Percentiles rank a stretch among this genome's conserved stretches.
Conservation (phyloP, 768 basidiomycete genomes). For the Fomitopsis pulvina region DNA sequence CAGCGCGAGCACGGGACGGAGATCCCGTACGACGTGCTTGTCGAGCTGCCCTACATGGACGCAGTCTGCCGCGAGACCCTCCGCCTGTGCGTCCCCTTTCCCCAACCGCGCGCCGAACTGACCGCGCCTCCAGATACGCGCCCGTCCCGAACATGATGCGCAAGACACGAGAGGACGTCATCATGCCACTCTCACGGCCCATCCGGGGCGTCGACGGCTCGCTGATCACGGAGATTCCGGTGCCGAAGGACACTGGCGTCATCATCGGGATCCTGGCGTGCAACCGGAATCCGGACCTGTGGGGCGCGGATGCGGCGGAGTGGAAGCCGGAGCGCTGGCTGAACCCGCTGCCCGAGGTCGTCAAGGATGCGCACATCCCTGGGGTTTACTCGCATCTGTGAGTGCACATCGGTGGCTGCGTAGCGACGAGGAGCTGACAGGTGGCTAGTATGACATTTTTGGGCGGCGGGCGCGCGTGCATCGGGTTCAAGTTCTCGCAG, state of each 20-base stretch:
- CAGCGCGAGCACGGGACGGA: slow-evolving; percentile 12
- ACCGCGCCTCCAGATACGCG: slow-evolving; percentile 16
- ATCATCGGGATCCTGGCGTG: slow-evolving; percentile 33
- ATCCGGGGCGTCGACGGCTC: slow-evolving; percentile 15
- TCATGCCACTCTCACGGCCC: slow-evolving; percentile 23
- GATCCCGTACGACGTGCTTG: slow-evolving; percentile 20
- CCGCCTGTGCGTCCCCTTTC: slow-evolving; percentile 21
- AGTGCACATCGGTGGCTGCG: too few species aligned
- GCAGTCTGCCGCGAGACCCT: slow-evolving; percentile 21
- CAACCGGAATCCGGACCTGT: slow-evolving; percentile 34
- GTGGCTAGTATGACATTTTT: too few species aligned
- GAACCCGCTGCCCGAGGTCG: slow-evolving; percentile 13
- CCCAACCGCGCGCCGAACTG: slow-evolving; percentile 17
- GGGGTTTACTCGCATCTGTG: slow-evolving; percentile 19
- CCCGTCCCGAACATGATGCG: slow-evolving; percentile 11
- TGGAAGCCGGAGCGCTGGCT: slow-evolving; percentile 42
- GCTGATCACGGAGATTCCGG: slow-evolving; percentile 19
- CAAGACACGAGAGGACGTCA: slow-evolving; percentile 34
- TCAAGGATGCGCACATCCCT: slow-evolving; percentile 14
- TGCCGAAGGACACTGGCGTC: slow-evolving; percentile 34
- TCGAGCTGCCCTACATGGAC: slow-evolving; percentile 23
- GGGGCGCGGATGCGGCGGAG: slow-evolving; percentile 37
- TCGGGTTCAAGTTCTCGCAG: too few species aligned
- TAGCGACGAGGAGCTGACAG: too few species aligned
- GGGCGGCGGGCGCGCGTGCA: too few species aligned